Conservation (phyloP, 2,329 filamentous ascomycete genomes). For the Pseudogymnoascus sp. region DNA sequence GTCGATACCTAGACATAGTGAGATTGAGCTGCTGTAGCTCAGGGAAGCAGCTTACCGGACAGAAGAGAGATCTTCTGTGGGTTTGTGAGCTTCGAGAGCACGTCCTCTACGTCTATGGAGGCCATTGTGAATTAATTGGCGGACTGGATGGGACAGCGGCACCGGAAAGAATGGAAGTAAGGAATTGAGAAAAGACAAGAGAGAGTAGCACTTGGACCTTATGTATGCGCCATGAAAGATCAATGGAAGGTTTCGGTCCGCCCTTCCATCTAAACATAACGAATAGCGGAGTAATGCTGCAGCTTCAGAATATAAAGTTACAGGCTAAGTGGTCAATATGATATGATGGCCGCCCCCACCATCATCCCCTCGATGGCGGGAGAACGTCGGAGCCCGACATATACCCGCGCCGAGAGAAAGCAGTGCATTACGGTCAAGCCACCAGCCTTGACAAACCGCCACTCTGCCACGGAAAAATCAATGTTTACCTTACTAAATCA, state of each 20-base stretch:
- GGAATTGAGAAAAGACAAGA: not conserved
- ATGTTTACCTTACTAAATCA: not conserved
- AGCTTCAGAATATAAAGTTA: conserved; percentile 1
- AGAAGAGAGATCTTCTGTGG: conserved; percentile 47
- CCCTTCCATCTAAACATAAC: not conserved
- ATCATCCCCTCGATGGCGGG: not conserved
- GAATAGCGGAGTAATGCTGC: not conserved
- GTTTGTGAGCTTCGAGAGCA: conserved; percentile 46
- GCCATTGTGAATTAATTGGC: conserved; percentile 33
- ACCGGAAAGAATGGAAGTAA: not conserved
- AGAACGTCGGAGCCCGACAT: not conserved
- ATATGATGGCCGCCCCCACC: not conserved
- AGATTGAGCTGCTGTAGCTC: not conserved
- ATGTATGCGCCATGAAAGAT: not conserved
- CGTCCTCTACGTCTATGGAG: conserved; percentile 46
- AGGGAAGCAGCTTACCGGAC: conserved; percentile 33
- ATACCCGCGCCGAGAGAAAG: not conserved
- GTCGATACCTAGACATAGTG: conserved; percentile 43
- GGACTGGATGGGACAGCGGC: not conserved
- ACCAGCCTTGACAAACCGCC: not conserved
- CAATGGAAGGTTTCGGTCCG: conserved; percentile 2
- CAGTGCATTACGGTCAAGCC: not conserved
- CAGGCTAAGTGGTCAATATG: not conserved
- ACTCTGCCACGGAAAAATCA: not conserved
- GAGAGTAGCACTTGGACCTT: not conserved